These are phyloP conservation scores for Pichia eremophila DNA, from an alignment of 805 yeast genomes.

Conservation along the genomic window DNA sequence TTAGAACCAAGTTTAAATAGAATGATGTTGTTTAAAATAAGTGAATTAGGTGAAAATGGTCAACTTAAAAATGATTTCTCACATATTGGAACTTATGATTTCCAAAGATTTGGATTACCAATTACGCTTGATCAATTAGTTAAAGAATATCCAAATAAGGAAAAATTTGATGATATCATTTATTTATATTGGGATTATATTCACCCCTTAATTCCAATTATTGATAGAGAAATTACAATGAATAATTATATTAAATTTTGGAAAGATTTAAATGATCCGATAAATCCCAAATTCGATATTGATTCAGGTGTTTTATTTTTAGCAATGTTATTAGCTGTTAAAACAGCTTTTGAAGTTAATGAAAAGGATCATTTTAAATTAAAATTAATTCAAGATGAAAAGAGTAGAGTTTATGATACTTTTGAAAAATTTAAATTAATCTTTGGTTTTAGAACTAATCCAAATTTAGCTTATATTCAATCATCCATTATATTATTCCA, in stretches of 20 bases:
- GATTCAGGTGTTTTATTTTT: slow-evolving; percentile 8
- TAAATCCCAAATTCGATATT: slow-evolving; percentile 7
- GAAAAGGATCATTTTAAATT: slow-evolving; percentile 1
- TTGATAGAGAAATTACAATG: slow-evolving; percentile 4
- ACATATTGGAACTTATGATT: slow-evolving; percentile 2
- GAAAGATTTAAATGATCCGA: slow-evolving; percentile 2
- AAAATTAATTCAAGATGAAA: slow-evolving; percentile 1
- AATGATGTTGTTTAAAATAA: slow-evolving; percentile 8
- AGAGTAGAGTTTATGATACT: neutral
- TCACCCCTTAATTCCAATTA: slow-evolving; percentile 10
- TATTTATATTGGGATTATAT: slow-evolving; percentile 9
- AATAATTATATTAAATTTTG: slow-evolving; percentile 6
- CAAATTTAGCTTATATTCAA: slow-evolving; percentile 9
- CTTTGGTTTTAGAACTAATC: slow-evolving; percentile 5
- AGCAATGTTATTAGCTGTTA: slow-evolving; percentile 9
- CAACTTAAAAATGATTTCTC: neutral
- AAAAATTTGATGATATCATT: slow-evolving; percentile 7
- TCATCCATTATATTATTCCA: slow-evolving; percentile 8
- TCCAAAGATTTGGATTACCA: slow-evolving; percentile 1
- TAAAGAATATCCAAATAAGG: slow-evolving; percentile 6
- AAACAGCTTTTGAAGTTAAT: slow-evolving; percentile 5
- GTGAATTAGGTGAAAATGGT: slow-evolving; percentile 5
- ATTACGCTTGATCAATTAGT: neutral
- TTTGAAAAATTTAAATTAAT: slow-evolving; percentile 9
- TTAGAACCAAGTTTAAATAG: slow-evolving; percentile 9